These are phyloP conservation scores for Prunella vulgaris DNA, from an alignment of 257 asterid species.

Conservation along the genomic window DNA sequence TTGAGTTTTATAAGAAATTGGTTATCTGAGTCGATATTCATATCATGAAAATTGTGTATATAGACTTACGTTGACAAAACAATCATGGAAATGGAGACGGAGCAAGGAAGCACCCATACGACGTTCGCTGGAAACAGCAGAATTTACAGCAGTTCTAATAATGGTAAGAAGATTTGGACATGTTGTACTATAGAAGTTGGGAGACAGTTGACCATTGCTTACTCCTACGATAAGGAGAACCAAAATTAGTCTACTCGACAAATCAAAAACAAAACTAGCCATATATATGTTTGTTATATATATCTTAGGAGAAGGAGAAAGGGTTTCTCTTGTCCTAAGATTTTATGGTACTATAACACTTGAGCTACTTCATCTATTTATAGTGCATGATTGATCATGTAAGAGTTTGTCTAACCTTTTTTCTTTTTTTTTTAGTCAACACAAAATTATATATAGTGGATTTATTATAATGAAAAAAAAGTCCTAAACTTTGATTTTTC, in stretches of 20 bases:
- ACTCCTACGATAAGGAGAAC: constrained; percentile 31
- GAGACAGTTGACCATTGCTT: constrained; percentile 43
- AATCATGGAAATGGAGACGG: constrained; percentile 58
- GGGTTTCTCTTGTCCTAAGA: neutral
- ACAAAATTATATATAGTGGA: neutral
- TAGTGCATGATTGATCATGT: constrained; percentile 14
- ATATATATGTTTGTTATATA: constrained; percentile 6
- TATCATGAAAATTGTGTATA: too few species aligned
- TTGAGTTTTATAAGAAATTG: too few species aligned
- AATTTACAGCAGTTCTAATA: constrained; percentile 34
- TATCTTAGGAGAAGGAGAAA: neutral
- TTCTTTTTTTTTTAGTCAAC: constrained; percentile 18
- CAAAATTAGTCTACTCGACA: constrained; percentile 16
- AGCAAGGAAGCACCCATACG: constrained; percentile 64
- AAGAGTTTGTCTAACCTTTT: neutral
- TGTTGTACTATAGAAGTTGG: constrained; percentile 46
- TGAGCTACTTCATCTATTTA: constrained; percentile 29
- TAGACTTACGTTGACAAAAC: constrained; percentile 43
- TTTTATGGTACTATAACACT: constrained; percentile 9
- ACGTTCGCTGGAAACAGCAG: constrained; percentile 38
- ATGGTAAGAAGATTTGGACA: constrained; percentile 48
- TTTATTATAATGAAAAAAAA: neutral
- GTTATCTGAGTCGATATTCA: too few species aligned
- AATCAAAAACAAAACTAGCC: constrained; percentile 9
- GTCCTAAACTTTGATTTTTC: neutral